A percentile compares a stretch with the other conserved stretches of the same genome.
Evolutionary conservation across 768 basidiomycete species (phyloP).

Genomic region (Amanita inopinata): DNA sequence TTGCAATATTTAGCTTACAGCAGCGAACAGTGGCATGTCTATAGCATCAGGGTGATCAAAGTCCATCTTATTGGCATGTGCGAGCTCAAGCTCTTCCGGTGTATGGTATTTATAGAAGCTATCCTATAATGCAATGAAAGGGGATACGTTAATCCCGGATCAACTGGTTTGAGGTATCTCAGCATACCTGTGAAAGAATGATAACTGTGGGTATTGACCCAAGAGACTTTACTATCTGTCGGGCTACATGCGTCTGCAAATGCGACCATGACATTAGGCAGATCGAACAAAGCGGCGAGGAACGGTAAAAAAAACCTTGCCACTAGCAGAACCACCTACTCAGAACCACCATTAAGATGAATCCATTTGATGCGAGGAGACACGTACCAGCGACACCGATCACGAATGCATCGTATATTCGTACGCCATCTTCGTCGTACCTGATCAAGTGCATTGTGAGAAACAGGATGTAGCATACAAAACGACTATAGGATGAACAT

Average conservation of each 20-base stretch:
- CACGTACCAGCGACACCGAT: slow-evolving; percentile 73
- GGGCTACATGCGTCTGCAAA: slow-evolving; percentile 72
- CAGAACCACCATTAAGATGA: slow-evolving; percentile 6
- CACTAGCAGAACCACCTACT: slow-evolving; percentile 76
- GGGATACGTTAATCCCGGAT: neutral
- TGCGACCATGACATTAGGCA: neutral
- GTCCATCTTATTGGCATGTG: slow-evolving; percentile 71
- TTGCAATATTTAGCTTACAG: slow-evolving; percentile 35
- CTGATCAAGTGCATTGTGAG: slow-evolving; percentile 25
- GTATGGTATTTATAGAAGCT: slow-evolving; percentile 86
- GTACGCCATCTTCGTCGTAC: slow-evolving; percentile 71
- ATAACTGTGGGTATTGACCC: slow-evolving; percentile 85
- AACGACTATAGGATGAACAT: slow-evolving; percentile 10
- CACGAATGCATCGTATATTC: slow-evolving; percentile 69
- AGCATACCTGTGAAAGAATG: slow-evolving; percentile 74
- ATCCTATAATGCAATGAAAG: slow-evolving; percentile 41
- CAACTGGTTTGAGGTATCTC: neutral
- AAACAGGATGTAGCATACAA: slow-evolving; percentile 4
- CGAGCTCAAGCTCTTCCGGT: slow-evolving; percentile 72
- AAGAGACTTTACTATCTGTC: slow-evolving; percentile 68
- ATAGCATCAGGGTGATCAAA: slow-evolving; percentile 92
- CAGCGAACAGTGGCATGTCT: slow-evolving; percentile 80
- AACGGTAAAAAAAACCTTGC: slow-evolving; percentile 46
- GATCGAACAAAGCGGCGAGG: slow-evolving; percentile 1
- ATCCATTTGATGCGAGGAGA: neutral